Conservation (phyloP, 805 yeast genomes). For the Hanseniaspora occidentalis region DNA sequence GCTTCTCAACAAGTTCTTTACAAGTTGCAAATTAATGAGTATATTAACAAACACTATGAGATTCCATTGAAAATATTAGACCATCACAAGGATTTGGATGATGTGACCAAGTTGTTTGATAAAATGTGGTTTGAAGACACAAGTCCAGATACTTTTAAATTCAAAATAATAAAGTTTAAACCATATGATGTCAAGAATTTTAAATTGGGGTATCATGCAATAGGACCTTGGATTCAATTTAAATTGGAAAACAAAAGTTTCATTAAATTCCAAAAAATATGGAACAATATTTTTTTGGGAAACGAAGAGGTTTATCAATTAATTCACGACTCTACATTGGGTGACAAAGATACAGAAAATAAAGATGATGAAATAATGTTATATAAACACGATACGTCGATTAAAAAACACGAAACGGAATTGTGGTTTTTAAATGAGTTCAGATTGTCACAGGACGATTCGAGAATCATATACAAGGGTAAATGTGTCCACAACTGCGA, state of each 20-base stretch:
- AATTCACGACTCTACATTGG: constrained; percentile 12
- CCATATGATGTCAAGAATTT: neutral
- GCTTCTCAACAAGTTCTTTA: constrained; percentile 10
- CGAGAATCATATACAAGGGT: constrained; percentile 19
- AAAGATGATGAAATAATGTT: constrained; percentile 19
- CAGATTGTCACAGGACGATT: constrained; percentile 11
- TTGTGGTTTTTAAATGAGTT: constrained; percentile 22
- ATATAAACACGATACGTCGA: constrained; percentile 12
- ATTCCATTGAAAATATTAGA: constrained; percentile 17
- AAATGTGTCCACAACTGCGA: constrained; percentile 18
- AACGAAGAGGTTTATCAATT: constrained; percentile 17
- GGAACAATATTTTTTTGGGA: constrained; percentile 11
- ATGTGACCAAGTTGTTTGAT: constrained; percentile 12
- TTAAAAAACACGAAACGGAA: constrained; percentile 8
- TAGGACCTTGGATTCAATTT: neutral
- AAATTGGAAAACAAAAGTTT: constrained; percentile 15
- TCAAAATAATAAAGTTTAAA: neutral
- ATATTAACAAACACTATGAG: constrained; percentile 22
- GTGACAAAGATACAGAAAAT: constrained; percentile 16
- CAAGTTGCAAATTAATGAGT: constrained; percentile 17
- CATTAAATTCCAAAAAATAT: constrained; percentile 9
- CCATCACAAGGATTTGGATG: too few species aligned
- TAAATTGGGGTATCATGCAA: neutral
- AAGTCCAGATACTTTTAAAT: constrained; percentile 8
- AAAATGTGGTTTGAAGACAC: constrained; percentile 23